phyloP scores from a whole-genome alignment of 2,329 filamentous ascomycete genomes.

The Teratosphaeria viscida region DNA sequence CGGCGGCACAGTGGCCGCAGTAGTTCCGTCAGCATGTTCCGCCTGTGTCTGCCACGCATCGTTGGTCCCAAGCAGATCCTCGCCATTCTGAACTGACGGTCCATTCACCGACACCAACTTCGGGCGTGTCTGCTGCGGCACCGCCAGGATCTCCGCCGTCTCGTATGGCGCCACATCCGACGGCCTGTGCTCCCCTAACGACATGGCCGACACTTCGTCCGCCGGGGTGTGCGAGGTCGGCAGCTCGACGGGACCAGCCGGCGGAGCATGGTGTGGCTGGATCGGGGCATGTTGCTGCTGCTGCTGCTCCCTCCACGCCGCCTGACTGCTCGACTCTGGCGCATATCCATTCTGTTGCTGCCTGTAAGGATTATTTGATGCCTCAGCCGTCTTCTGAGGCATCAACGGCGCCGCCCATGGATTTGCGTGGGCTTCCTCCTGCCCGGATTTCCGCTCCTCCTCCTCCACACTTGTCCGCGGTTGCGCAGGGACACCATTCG shows the following conservation, averaged over 20 bases:
- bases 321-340: conserved; percentile 26
- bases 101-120: conserved; percentile 16
- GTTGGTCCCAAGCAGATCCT: conserved; percentile 6
- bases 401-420: conserved; percentile 10
- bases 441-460: not conserved
- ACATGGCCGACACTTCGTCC: conserved; percentile 30
- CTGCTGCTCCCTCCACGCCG: conserved; percentile 28
- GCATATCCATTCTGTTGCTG: conserved; percentile 13
- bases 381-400: not conserved
- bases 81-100: not conserved
- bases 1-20: not conserved
- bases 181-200: conserved; percentile 17
- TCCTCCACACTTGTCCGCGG: conserved; percentile 5
- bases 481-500: not conserved
- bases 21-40: not conserved
- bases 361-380: conserved; percentile 35
- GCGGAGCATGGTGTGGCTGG: conserved; percentile 10
- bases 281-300: conserved; percentile 7
- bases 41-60: conserved; percentile 8
- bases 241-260: conserved; percentile 28
- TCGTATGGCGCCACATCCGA: conserved; percentile 8
- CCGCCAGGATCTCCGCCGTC: conserved; percentile 14
- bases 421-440: conserved; percentile 16
- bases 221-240: conserved; percentile 32
- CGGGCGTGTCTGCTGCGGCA: conserved; percentile 18